phyloP scores from a whole-genome alignment of 768 basidiomycete species.

The Coprinellus aureogranulatus region DNA sequence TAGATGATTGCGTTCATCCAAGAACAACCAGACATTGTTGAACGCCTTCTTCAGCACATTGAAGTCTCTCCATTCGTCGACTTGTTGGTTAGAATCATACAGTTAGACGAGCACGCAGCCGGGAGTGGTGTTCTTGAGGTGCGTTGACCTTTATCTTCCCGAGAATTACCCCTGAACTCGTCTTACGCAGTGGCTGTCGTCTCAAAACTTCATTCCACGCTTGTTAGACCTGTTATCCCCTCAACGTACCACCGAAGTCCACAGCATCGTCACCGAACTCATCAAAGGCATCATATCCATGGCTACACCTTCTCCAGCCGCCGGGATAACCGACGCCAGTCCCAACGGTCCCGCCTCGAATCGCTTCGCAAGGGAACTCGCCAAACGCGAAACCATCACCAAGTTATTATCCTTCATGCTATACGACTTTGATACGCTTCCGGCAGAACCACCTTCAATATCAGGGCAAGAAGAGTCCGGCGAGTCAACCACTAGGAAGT shows the following conservation, averaged over 20 bases:
- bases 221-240: slow-evolving; percentile 85
- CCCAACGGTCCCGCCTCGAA: slow-evolving; percentile 78
- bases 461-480: background rate
- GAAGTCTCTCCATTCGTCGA: slow-evolving; percentile 91
- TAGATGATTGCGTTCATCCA: slow-evolving; percentile 94
- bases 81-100: slow-evolving; percentile 84
- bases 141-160: slow-evolving; percentile 38
- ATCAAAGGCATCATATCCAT: slow-evolving; percentile 94
- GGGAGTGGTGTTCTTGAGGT: slow-evolving; percentile 86
- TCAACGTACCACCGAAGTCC: slow-evolving; percentile 66
- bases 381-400: slow-evolving; percentile 64
- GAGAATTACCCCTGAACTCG: slow-evolving; percentile 4
- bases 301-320: slow-evolving; percentile 82
- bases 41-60: slow-evolving; percentile 79
- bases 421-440: slow-evolving; percentile 48
- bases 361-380: slow-evolving; percentile 85
- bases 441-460: background rate
- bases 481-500: slow-evolving; percentile 17
- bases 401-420: slow-evolving; percentile 78
- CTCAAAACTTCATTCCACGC: slow-evolving; percentile 76
- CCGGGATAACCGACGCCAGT: slow-evolving; percentile 66
- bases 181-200: slow-evolving; percentile 75
- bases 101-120: slow-evolving; percentile 80
- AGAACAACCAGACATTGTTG: slow-evolving; percentile 75
- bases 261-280: slow-evolving; percentile 84